Percentiles rank a stretch among this genome's conserved stretches.
These are phyloP conservation scores for Gnomoniopsis sp. DNA, from an alignment of 2,329 filamentous ascomycete genomes.

Conservation along the genomic window DNA sequence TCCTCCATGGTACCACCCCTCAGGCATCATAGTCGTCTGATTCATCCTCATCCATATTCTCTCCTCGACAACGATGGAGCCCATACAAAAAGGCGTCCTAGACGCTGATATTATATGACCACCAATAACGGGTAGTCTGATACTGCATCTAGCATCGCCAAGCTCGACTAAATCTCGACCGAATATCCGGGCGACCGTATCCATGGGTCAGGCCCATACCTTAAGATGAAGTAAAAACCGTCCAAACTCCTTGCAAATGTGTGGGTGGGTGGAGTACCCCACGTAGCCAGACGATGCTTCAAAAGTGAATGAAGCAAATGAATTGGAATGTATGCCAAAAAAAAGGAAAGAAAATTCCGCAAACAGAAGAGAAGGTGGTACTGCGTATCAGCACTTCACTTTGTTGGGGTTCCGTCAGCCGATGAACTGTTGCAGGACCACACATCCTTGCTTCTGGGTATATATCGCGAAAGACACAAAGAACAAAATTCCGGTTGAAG, in stretches of 20 bases:
- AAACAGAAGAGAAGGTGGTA: neutral
- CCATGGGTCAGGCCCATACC: neutral
- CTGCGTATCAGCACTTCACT: neutral
- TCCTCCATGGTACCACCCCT: neutral
- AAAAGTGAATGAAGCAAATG: neutral
- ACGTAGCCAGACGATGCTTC: neutral
- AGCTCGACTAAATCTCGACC: neutral
- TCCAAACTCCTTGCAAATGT: neutral
- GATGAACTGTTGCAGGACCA: neutral
- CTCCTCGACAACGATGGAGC: neutral
- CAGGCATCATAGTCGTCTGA: neutral
- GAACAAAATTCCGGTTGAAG: neutral
- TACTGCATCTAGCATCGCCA: neutral
- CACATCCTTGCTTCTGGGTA: neutral
- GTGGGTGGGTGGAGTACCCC: neutral
- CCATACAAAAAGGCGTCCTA: neutral
- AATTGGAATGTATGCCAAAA: neutral
- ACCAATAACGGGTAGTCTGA: neutral
- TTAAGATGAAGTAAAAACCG: neutral
- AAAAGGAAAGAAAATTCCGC: too few relatives aligned
- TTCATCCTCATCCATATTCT: neutral
- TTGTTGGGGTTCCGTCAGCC: neutral
- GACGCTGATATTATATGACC: neutral
- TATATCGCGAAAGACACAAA: neutral
- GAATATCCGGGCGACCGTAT: neutral